Percentiles rank a stretch among this genome's conserved stretches.
phyloP scores from a whole-genome alignment of 1,284 basidiomycete species.

The Pyrrhoderma lamaoense region DNA sequence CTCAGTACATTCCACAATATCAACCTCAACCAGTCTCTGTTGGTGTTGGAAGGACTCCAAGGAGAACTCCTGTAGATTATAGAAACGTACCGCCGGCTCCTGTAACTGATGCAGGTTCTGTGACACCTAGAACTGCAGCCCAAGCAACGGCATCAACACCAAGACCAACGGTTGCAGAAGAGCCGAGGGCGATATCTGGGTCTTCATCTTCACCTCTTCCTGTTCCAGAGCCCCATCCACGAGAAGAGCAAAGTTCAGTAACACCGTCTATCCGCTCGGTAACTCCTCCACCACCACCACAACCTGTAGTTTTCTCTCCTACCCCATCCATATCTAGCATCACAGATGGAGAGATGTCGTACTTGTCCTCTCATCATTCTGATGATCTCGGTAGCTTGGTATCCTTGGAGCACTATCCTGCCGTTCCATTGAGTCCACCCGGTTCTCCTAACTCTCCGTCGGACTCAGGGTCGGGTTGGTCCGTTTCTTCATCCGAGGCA shows the following conservation, averaged over 20 bases:
- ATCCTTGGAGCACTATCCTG: slow-evolving; percentile 32
- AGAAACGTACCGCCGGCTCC: not conserved
- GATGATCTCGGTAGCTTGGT: slow-evolving; percentile 48
- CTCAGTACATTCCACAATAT: too few relatives aligned
- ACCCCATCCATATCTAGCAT: slow-evolving; percentile 28
- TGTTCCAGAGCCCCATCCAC: slow-evolving; percentile 10
- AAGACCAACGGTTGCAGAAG: not conserved
- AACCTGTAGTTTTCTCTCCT: slow-evolving; percentile 34
- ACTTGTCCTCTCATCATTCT: slow-evolving; percentile 70
- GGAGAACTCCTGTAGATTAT: not conserved
- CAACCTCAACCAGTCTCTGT: too few relatives aligned
- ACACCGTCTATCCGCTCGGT: slow-evolving; percentile 21
- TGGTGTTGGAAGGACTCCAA: too few relatives aligned
- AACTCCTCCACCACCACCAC: slow-evolving; percentile 33
- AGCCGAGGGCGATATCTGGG: slow-evolving; percentile 11
- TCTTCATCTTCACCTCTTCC: slow-evolving; percentile 18
- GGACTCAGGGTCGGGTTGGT: slow-evolving; percentile 4
- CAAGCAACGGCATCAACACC: not conserved
- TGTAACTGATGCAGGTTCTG: too few relatives aligned
- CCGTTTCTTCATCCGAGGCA: slow-evolving; percentile 11
- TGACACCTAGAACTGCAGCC: slow-evolving; percentile 8
- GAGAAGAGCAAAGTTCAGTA: not conserved
- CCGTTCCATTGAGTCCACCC: slow-evolving; percentile 18
- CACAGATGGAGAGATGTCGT: slow-evolving; percentile 33
- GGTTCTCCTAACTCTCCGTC: slow-evolving; percentile 10